Conservation (phyloP, 768 basidiomycete species). For the Lactarius psammicola region DNA sequence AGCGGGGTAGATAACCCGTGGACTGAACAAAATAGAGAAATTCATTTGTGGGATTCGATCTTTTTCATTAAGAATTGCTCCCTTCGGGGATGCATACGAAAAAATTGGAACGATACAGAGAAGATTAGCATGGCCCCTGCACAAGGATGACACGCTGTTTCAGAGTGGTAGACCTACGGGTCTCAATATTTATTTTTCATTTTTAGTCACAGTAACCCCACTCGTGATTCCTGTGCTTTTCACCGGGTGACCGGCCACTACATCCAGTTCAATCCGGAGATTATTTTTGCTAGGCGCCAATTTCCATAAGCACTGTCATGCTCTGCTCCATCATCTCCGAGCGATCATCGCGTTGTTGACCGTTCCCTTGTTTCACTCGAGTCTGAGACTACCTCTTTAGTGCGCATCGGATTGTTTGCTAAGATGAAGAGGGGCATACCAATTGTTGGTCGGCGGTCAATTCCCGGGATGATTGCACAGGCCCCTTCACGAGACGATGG, state of each 20-base stretch:
- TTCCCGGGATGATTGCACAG: background rate
- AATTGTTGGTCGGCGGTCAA: background rate
- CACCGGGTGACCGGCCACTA: background rate
- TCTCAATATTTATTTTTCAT: slow-evolving; percentile 42
- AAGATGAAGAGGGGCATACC: background rate
- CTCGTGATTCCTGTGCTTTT: background rate
- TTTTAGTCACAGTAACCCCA: background rate
- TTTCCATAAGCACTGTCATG: background rate
- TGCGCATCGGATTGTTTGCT: background rate
- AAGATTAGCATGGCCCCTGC: slow-evolving; percentile 99
- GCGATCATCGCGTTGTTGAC: background rate
- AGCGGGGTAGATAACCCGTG: slow-evolving; percentile 10
- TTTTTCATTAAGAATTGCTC: slow-evolving; percentile 30
- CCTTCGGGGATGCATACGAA: slow-evolving; percentile 94
- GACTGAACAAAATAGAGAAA: slow-evolving; percentile 9
- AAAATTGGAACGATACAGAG: slow-evolving; percentile 99
- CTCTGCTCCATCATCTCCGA: background rate
- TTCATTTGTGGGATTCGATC: background rate
- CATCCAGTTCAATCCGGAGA: background rate
- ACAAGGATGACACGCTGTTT: slow-evolving; percentile 99
- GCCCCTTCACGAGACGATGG: background rate
- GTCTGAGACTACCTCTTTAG: background rate
- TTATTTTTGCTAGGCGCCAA: background rate
- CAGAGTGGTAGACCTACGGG: slow-evolving; percentile 73
- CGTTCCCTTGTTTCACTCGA: background rate